Percentiles rank a stretch among this genome's conserved stretches.
Evolutionary conservation across 192 early-diverging fungal species (phyloP).

Genomic region (Tieghemiomyces parasiticus): DNA sequence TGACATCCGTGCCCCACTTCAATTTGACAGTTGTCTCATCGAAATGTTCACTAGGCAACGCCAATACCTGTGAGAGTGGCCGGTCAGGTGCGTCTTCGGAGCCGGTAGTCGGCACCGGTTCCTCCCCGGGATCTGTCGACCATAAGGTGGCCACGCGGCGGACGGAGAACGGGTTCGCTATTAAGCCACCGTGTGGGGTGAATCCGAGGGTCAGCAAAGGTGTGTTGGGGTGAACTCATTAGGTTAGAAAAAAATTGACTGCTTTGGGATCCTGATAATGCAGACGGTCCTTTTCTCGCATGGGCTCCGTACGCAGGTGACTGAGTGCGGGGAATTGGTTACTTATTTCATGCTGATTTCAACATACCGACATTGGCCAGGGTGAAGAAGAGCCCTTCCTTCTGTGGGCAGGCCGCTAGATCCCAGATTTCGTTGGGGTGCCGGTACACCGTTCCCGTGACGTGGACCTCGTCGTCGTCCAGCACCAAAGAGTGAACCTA

Average conservation of each 20-base stretch:
- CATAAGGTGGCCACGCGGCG: not conserved
- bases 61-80: not conserved
- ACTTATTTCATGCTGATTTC: no score
- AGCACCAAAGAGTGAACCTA: constrained; percentile 63
- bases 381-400: constrained; percentile 45
- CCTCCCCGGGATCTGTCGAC: not conserved
- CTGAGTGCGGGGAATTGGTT: no score
- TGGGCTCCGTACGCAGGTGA: no score
- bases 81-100: not conserved
- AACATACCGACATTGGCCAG: constrained; percentile 29
- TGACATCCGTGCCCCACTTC: not conserved
- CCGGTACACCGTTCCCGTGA: constrained; percentile 35
- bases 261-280: no score
- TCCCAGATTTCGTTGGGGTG: constrained; percentile 53
- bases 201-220: not conserved
- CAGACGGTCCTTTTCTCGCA: no score
- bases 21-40: not conserved
- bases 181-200: not conserved
- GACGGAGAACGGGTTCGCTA: not conserved
- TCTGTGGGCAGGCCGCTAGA: constrained; percentile 40
- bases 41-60: not conserved
- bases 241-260: no score
- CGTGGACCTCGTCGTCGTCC: constrained; percentile 53
- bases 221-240: not conserved
- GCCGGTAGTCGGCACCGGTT: not conserved